phyloP scores from a whole-genome alignment of 805 yeast genomes.

The Ogataea pini region DNA sequence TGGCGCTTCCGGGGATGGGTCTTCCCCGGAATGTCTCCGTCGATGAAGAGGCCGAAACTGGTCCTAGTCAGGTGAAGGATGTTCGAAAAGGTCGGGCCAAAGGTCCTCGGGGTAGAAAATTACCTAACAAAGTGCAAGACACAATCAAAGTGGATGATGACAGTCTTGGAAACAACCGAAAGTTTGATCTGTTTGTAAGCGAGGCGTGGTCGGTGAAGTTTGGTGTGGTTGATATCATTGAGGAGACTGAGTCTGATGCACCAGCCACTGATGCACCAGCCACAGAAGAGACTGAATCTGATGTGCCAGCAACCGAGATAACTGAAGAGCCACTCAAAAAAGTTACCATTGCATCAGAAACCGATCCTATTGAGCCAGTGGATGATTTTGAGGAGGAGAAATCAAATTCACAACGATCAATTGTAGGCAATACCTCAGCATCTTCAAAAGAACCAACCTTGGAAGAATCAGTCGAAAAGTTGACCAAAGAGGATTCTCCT shows the following conservation, averaged over 20 bases:
- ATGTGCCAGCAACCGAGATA: neutral
- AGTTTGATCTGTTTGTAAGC: conserved; percentile 36
- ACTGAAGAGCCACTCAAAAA: too few species aligned
- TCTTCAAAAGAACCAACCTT: too few species aligned
- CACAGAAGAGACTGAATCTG: neutral
- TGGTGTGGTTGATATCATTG: neutral
- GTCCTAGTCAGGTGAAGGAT: conserved; percentile 31
- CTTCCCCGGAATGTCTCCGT: conserved; percentile 17
- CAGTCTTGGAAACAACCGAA: conserved; percentile 31
- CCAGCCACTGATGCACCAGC: conserved; percentile 2
- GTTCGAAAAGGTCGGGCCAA: conserved; percentile 54
- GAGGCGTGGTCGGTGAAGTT: conserved; percentile 41
- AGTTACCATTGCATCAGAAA: too few species aligned
- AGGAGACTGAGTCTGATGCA: conserved; percentile 1
- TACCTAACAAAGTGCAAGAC: conserved; percentile 58
- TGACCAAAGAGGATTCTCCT: too few species aligned
- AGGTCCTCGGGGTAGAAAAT: conserved; percentile 74
- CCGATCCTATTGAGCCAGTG: too few species aligned
- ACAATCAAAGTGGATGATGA: conserved; percentile 39
- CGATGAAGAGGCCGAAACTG: conserved; percentile 19
- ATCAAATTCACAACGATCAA: too few species aligned
- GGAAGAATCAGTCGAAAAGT: too few species aligned
- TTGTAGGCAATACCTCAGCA: too few species aligned
- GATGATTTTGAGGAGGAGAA: neutral
- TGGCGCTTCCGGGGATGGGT: conserved; percentile 55